Percentiles rank a stretch among this genome's conserved stretches.
Conservation (phyloP, 768 basidiomycete species). For the Boletus pseudopeckii region DNA sequence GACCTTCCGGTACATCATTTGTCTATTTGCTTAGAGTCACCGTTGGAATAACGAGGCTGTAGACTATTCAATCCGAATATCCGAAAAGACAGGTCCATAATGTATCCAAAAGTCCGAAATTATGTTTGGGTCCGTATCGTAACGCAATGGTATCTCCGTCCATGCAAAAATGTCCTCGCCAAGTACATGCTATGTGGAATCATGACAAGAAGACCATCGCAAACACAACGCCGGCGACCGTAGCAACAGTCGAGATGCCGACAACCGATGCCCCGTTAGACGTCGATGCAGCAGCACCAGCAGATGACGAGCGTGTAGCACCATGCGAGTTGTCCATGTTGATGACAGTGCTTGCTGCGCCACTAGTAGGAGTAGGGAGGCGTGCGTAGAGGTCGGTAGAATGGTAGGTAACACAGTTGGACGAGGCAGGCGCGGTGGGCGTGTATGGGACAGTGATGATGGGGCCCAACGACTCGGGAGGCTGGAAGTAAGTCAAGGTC, state of each 20-base stretch:
- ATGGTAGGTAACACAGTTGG: conserved; percentile 40
- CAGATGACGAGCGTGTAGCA: conserved; percentile 14
- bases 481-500: conserved; percentile 44
- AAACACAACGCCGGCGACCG: conserved; percentile 31
- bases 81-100: background rate
- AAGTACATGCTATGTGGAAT: background rate
- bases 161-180: background rate
- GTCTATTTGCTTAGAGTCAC: background rate
- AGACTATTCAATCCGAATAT: background rate
- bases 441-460: conserved; percentile 45
- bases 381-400: conserved; percentile 36
- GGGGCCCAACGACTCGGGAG: conserved; percentile 44
- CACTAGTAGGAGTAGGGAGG: conserved; percentile 12
- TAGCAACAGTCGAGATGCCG: conserved; percentile 30
- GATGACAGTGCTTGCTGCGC: background rate
- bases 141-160: background rate
- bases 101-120: background rate
- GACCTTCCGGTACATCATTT: too few relatives aligned
- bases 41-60: background rate
- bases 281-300: conserved; percentile 16
- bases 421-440: conserved; percentile 38
- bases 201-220: conserved; percentile 37
- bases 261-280: conserved; percentile 18
- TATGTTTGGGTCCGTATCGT: background rate
- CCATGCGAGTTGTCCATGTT: background rate